These are phyloP conservation scores for Colletotrichum scovillei DNA, from an alignment of 2,329 filamentous ascomycete genomes.

Conservation along the genomic window DNA sequence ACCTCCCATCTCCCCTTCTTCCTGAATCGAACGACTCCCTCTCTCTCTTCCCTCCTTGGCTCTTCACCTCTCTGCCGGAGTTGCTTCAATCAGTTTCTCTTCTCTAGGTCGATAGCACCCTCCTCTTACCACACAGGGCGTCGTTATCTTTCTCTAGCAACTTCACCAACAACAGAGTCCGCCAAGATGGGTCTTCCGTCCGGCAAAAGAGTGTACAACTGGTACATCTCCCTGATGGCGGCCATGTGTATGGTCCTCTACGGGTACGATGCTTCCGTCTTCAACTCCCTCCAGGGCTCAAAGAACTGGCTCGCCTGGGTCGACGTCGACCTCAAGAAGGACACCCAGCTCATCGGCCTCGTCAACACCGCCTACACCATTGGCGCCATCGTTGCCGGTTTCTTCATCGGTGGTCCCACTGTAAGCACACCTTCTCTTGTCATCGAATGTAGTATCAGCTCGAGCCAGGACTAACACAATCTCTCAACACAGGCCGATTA, in stretches of 20 bases:
- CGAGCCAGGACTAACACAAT: background rate
- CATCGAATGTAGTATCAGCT: too few species aligned
- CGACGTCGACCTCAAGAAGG: constrained; percentile 57
- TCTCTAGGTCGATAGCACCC: background rate
- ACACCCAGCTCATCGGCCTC: constrained; percentile 57
- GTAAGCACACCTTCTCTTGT: constrained; percentile 43
- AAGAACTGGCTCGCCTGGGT: constrained; percentile 75
- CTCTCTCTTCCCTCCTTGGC: background rate
- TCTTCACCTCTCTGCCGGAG: constrained; percentile 14
- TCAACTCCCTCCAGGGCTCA: constrained; percentile 77
- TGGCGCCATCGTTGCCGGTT: constrained; percentile 76
- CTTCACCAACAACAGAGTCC: background rate
- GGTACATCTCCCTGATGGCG: constrained; percentile 71
- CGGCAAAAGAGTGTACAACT: constrained; percentile 34
- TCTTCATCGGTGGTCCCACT: constrained; percentile 74
- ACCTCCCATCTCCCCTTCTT: background rate
- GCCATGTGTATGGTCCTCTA: constrained; percentile 82
- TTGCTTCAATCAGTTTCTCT: background rate
- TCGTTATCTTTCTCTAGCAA: background rate
- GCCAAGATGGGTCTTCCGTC: constrained; percentile 27
- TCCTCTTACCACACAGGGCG: background rate
- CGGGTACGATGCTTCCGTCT: constrained; percentile 80
- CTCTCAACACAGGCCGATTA: constrained; percentile 58
- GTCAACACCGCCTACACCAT: constrained; percentile 79
- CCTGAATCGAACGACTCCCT: background rate